Base-by-base conservation (phyloP, 306 rosid species). In the Malus fusca region DNA sequence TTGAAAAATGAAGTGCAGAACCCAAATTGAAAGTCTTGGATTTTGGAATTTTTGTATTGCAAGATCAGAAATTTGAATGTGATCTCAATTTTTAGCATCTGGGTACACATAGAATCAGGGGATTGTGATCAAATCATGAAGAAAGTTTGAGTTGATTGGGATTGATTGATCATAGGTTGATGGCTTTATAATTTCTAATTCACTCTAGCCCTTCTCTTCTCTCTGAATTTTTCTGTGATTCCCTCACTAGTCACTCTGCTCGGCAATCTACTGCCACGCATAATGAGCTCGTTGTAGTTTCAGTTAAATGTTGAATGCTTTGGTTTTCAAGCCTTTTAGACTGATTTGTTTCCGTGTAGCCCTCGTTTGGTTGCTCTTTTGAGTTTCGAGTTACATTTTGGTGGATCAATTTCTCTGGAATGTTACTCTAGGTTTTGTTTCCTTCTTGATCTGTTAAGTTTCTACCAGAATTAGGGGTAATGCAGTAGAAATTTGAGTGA, bases 41-140 rank as follows among this genome's bases (percentile, higher is more conserved):
- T 61, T 17, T 8, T 35, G 40, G 8, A 33, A 33, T 33, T 1
- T 26, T 78, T 53, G 33, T 35, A 17, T 17, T 15, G 72, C 30
- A 35, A 53, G 23, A 11, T 64, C 13, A n/a, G 25, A 17, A 56
- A 11, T 51, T 79, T 43, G 52, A 66, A 28, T 58, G 26, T 23
- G 78, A 67, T 79, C 31, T 58, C 37, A 22, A 37, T 5, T 79
- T 66, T 52, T 42, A 64, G 31, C 73, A 52, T 40, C 72, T 42
- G 44, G 31, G 73, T n/a, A 22, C 40, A 66, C 72, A 63, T 66
- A 35, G 22, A 51, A 30, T 21, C 8, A 3, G 25, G 26, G 25
- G 48, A 11, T 19, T 35, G 14, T 65, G n/a, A 65, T 35, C 48
- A 35, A 65, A 33, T 33, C 15, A 21, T 65, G 25, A 60, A 28